phyloP scores from a whole-genome alignment of 2,329 filamentous ascomycete species.

The Colletotrichum coccodes region DNA sequence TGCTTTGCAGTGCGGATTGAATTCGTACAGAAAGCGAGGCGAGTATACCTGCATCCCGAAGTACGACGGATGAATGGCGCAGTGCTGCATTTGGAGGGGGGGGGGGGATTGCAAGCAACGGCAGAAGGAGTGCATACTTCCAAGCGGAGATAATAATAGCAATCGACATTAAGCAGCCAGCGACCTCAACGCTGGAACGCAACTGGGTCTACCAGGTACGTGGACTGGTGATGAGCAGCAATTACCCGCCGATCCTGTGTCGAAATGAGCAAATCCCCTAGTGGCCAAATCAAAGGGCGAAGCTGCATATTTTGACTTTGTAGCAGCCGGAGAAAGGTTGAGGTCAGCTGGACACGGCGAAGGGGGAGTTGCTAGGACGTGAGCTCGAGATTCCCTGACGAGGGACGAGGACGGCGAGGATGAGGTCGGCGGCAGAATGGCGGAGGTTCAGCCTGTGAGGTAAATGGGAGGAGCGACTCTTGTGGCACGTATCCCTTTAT shows the following conservation, averaged over 20 bases:
- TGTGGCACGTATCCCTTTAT: not conserved
- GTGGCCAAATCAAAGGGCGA: slow-evolving; percentile 14
- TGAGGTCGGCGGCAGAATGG: not conserved
- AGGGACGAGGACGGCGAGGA: not conserved
- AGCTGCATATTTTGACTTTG: slow-evolving; percentile 26
- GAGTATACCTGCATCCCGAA: not conserved
- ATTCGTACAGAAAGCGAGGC: not conserved
- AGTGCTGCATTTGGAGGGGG: not conserved
- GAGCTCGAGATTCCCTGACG: slow-evolving; percentile 7
- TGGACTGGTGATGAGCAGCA: slow-evolving; percentile 20
- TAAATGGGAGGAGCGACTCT: not conserved
- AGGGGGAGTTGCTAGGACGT: slow-evolving; percentile 15
- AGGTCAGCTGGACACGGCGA: slow-evolving; percentile 30
- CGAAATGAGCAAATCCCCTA: slow-evolving; percentile 9
- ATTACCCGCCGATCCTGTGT: slow-evolving; percentile 22
- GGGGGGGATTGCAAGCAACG: not conserved
- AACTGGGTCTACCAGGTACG: slow-evolving; percentile 25
- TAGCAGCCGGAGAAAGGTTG: slow-evolving; percentile 29
- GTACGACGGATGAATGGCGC: not conserved
- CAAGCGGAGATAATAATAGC: not conserved
- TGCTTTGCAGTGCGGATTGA: not conserved
- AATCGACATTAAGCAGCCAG: not conserved
- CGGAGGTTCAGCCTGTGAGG: slow-evolving; percentile 25
- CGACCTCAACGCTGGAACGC: not conserved
- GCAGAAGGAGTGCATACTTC: not conserved